phyloP scores from a whole-genome alignment of 352 stramenopile species.

The Phytophthora vignae region DNA sequence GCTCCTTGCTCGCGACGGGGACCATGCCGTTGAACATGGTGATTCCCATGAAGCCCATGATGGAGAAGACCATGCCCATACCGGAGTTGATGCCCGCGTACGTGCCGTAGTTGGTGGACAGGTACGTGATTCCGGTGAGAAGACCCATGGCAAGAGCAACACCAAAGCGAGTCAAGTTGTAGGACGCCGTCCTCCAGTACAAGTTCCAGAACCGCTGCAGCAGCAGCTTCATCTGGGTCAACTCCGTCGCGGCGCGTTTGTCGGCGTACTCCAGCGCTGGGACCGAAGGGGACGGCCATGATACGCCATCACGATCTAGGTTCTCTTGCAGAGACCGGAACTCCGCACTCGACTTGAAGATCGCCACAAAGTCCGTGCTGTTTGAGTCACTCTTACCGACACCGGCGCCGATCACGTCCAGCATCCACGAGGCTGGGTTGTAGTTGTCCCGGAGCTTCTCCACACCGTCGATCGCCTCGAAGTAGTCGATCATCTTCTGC shows the following conservation, averaged over 20 bases:
- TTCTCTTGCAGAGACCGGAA: conserved; percentile 3
- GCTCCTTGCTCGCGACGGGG: conserved; percentile 6
- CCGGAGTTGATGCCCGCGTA: conserved; percentile 24
- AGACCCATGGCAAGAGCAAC: conserved; percentile 5
- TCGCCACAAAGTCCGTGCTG: conserved; percentile 7
- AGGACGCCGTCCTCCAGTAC: conserved; percentile 26
- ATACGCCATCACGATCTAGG: conserved; percentile 14
- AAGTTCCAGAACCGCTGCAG: conserved; percentile 16
- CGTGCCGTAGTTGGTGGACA: conserved; percentile 4
- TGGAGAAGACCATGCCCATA: conserved; percentile 22
- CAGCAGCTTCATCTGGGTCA: conserved; percentile 29
- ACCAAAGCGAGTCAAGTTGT: conserved; percentile 24
- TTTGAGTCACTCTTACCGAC: conserved; percentile 14
- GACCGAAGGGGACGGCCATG: neutral
- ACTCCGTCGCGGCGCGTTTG: conserved; percentile 22
- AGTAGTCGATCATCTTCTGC: conserved; percentile 21
- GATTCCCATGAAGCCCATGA: conserved; percentile 10
- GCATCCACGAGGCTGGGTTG: conserved; percentile 22
- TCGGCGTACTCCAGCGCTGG: conserved; percentile 14
- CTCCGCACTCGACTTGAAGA: conserved; percentile 12
- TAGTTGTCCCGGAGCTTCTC: conserved; percentile 5
- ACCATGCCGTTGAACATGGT: conserved; percentile 15
- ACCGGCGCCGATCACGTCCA: conserved; percentile 25
- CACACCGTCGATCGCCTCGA: conserved; percentile 20
- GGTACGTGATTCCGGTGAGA: conserved; percentile 5